Conservation (phyloP, 257 asterid species). For the Gynochthodes officinalis region DNA sequence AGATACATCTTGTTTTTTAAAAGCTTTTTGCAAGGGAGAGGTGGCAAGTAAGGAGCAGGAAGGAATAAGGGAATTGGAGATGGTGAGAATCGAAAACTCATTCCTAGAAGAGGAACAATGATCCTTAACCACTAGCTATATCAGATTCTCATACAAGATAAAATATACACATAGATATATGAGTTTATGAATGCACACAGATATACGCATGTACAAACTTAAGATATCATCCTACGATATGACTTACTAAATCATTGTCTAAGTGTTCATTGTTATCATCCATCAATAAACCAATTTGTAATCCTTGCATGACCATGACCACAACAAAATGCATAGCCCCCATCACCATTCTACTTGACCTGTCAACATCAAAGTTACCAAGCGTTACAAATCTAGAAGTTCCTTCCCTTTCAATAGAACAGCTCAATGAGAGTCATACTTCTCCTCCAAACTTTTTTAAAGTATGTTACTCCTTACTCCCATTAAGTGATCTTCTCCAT, state of each 20-base stretch:
- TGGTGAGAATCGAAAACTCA: neutral
- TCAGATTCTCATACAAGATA: neutral
- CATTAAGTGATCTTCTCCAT: neutral
- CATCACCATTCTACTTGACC: neutral
- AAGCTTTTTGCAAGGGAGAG: neutral
- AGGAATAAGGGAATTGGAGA: neutral
- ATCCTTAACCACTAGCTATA: neutral
- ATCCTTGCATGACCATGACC: neutral
- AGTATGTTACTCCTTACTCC: neutral
- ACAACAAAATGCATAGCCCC: neutral
- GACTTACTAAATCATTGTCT: neutral
- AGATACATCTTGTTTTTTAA: too few species aligned
- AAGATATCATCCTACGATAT: neutral
- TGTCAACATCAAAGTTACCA: neutral
- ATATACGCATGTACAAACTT: neutral
- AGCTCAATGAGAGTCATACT: neutral
- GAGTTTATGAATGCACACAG: neutral
- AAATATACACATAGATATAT: too few species aligned
- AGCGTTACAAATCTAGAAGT: neutral
- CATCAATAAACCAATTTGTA: neutral
- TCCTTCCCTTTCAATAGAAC: neutral
- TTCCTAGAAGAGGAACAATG: neutral
- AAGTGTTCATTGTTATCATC: neutral
- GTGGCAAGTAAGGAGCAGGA: neutral
- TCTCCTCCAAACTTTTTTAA: neutral